Base-by-base conservation (phyloP, 139 green algal species). In the Picochlorum sp. region DNA sequence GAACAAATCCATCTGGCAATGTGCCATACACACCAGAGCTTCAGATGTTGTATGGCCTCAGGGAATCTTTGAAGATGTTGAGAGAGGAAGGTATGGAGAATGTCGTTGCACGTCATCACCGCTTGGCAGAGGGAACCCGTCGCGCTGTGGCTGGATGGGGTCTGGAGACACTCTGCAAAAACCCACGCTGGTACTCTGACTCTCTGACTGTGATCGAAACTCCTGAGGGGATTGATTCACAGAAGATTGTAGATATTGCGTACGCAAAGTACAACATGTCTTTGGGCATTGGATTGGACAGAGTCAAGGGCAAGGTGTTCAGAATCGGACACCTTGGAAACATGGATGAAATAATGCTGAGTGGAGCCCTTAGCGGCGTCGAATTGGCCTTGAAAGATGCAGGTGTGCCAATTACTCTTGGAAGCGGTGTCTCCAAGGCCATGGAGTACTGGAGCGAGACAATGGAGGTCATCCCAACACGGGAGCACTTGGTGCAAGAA, bases 271-370 rank as follows among this genome's bases (percentile, higher is more conserved):
- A 98, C 81, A 98, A 98, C 75, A 81, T 98, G 61, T 95, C 84
- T 5, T 70, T 98, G 8, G 92, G 92, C 52, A 83, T 98, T 11
- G 92, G 92, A 8, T 84, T 98, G 15, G 79, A 76, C n/a, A 79
- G 90, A 68, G 76, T 85, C 7, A 72, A 69, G 49, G 92, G 92
- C 71, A 98, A 98, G 82, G 92, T 98, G 41, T 96, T 97, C 78
- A 75, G 91, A 45, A 97, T 98, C 57, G 92, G 92, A 3, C 92
- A 98, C 81, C 75, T 98, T 45, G 92, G 92, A 60, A 95, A 96
- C 80, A 95, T 95, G 79, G 94, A 98, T 72, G 92, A 98, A 86
- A 70, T 98, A 3, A 96, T 93, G 85, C 72, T 97, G 60, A 67
- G 78, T 30, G 71, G 69, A 15, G 92, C 92, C 20, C 73, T 98